phyloP scores from a whole-genome alignment of 257 asterid genomes.

The Sherardia arvensis region DNA sequence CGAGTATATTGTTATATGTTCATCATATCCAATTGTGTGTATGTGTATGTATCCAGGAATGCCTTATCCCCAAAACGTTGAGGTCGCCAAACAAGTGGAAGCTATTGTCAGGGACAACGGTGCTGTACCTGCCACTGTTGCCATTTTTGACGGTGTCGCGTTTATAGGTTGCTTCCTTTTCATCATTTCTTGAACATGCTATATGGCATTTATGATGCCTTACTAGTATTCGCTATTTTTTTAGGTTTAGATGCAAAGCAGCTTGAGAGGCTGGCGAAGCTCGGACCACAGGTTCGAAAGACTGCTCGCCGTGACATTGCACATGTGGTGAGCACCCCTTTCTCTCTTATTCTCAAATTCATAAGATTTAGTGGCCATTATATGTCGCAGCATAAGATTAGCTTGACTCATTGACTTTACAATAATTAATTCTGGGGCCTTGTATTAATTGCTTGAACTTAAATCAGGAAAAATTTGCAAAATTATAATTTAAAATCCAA shows the following conservation, averaged over 20 bases:
- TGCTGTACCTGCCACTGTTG: conserved; percentile 88
- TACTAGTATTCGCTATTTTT: background rate
- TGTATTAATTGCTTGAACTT: background rate
- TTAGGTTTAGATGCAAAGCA: conserved; percentile 74
- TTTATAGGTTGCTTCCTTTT: conserved; percentile 45
- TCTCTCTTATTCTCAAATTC: background rate
- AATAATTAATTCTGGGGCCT: background rate
- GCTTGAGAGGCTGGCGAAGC: conserved; percentile 64
- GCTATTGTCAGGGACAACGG: conserved; percentile 62
- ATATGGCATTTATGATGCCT: background rate
- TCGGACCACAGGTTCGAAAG: conserved; percentile 73
- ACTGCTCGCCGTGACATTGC: conserved; percentile 93
- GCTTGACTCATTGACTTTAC: background rate
- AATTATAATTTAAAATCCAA: background rate
- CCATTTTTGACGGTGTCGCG: conserved; percentile 82
- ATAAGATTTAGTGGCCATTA: background rate
- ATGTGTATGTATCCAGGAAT: conserved; percentile 39
- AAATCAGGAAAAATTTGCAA: background rate
- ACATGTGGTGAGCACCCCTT: conserved; percentile 61
- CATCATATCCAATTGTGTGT: background rate
- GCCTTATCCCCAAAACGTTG: conserved; percentile 93
- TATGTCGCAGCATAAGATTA: background rate
- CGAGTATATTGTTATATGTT: background rate
- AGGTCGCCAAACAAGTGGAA: conserved; percentile 81
- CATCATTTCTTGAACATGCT: background rate